phyloP scores from a whole-genome alignment of 176 grass and related monocot genomes.

The Oryza meridionalis region DNA sequence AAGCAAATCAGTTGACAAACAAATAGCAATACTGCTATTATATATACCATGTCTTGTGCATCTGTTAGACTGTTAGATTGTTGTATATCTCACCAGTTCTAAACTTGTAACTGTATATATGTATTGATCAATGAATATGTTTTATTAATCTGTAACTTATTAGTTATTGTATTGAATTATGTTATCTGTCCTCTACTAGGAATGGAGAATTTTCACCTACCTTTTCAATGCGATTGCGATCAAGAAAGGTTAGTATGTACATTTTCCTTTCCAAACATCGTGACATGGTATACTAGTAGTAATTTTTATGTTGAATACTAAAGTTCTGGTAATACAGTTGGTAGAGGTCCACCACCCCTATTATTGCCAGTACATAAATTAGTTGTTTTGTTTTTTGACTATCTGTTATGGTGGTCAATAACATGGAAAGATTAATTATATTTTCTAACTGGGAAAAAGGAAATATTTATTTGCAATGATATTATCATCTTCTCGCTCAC shows the following conservation, averaged over 20 bases:
- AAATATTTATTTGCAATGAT: conserved; percentile 23
- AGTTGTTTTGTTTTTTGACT: conserved; percentile 29
- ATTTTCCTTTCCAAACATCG: conserved; percentile 27
- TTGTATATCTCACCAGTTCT: not conserved
- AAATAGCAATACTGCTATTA: not conserved
- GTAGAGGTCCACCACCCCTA: not conserved
- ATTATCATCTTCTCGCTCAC: not conserved
- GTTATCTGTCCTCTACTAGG: conserved; percentile 49
- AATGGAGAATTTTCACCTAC: conserved; percentile 49
- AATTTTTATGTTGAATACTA: conserved; percentile 11
- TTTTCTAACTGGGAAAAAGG: conserved; percentile 1
- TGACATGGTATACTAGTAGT: not conserved
- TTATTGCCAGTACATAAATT: conserved; percentile 20
- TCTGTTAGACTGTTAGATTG: not conserved
- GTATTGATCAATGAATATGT: not conserved
- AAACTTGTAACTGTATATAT: not conserved
- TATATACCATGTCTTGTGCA: not conserved
- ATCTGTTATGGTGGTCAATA: not conserved
- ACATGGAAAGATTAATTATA: conserved; percentile 13
- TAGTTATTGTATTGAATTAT: conserved; percentile 37
- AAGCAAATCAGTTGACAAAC: not conserved
- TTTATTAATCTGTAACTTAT: conserved; percentile 18
- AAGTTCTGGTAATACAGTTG: conserved; percentile 11
- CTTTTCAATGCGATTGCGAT: conserved; percentile 59
- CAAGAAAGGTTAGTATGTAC: conserved; percentile 64